Percentiles rank a stretch among this genome's conserved stretches.
Conservation (phyloP, 208 protist species). For the Acanthamoeba healyi region DNA sequence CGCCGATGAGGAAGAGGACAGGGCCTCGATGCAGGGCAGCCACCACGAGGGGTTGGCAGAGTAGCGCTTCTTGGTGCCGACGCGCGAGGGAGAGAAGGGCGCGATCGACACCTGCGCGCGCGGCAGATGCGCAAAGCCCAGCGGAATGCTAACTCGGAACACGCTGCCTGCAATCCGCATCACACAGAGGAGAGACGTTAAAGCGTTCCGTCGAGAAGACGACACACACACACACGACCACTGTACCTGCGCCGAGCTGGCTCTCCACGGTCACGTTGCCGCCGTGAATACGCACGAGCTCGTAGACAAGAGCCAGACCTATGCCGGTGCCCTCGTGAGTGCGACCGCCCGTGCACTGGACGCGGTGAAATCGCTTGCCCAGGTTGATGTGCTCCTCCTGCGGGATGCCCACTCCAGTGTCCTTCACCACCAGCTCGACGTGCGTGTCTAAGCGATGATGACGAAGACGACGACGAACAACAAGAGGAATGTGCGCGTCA, state of each 20-base stretch:
- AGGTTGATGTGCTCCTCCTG: conserved; percentile 55
- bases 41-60: conserved; percentile 1
- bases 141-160: conserved; percentile 20
- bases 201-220: not conserved
- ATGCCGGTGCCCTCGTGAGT: conserved; percentile 70
- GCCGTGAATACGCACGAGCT: conserved; percentile 75
- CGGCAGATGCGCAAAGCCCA: not conserved
- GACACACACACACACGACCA: no score
- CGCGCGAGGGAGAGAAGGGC: not conserved
- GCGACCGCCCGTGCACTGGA: conserved; percentile 25
- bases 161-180: not conserved
- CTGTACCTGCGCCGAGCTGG: not conserved
- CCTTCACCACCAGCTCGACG: conserved; percentile 33
- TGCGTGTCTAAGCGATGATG: not conserved
- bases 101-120: not conserved
- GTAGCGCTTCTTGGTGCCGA: not conserved
- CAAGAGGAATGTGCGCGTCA: not conserved
- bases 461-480: not conserved
- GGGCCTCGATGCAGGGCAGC: not conserved
- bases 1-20: not conserved
- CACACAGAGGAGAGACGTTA: not conserved
- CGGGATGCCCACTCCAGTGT: conserved; percentile 75
- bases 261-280: conserved; percentile 31
- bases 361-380: conserved; percentile 67
- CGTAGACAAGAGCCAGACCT: conserved; percentile 71